Percentiles rank a stretch among this genome's conserved stretches.
Evolutionary conservation across 208 protist species (phyloP).

Genomic region (Borovskyia barvae): DNA sequence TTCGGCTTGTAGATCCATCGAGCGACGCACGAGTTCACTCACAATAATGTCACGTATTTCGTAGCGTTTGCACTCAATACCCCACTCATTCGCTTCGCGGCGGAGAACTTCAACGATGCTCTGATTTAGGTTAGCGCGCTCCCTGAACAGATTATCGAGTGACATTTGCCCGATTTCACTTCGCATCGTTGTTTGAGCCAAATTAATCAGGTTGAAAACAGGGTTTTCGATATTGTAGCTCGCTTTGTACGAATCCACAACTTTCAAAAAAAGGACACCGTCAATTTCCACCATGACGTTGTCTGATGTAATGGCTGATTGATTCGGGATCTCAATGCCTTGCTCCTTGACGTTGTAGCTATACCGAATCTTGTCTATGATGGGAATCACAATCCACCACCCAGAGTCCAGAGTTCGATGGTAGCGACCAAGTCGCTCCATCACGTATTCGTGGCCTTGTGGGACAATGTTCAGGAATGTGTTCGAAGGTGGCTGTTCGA

Average conservation of each 20-base stretch:
- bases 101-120: slow-evolving; percentile 93
- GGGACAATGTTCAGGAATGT: slow-evolving; percentile 93
- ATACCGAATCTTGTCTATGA: slow-evolving; percentile 95
- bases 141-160: slow-evolving; percentile 93
- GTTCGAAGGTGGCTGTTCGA: slow-evolving; percentile 70
- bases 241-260: slow-evolving; percentile 90
- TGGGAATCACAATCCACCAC: slow-evolving; percentile 89
- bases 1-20: slow-evolving; percentile 97
- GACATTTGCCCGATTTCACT: slow-evolving; percentile 93
- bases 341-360: slow-evolving; percentile 94
- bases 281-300: slow-evolving; percentile 97
- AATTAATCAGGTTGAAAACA: slow-evolving; percentile 94
- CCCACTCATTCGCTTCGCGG: slow-evolving; percentile 92
- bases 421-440: slow-evolving; percentile 95
- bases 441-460: slow-evolving; percentile 92
- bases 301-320: slow-evolving; percentile 94
- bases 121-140: slow-evolving; percentile 91
- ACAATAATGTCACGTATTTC: slow-evolving; percentile 96
- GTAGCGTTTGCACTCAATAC: slow-evolving; percentile 95
- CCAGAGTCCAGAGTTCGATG: slow-evolving; percentile 90
- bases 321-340: slow-evolving; percentile 87
- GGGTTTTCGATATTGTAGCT: slow-evolving; percentile 95
- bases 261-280: slow-evolving; percentile 92
- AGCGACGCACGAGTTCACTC: slow-evolving; percentile 89
- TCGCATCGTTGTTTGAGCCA: slow-evolving; percentile 97